Evolutionary conservation across 768 basidiomycete species (phyloP), one percentile per base, ranked within the genome.

Genomic region (Mycena rosella): DNA sequence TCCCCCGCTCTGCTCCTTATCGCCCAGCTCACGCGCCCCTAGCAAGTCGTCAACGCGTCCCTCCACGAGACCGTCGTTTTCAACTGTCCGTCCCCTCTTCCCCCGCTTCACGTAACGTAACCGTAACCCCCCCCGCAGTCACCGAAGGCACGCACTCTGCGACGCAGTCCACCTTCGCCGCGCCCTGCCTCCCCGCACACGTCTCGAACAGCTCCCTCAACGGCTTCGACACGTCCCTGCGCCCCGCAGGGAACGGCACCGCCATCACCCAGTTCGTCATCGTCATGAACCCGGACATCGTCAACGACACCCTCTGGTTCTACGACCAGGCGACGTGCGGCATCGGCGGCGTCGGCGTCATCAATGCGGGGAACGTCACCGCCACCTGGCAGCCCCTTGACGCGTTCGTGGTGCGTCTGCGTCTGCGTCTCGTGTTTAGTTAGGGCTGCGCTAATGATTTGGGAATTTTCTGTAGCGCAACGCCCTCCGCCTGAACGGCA

Each of bases 321-420:
- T 91, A 78, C 75, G 89, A 91, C 78, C 73, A 70, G 65, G 83
- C 82, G 68, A 84, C 84, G 9, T 91, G 89, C 75, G 82, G 79
- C 3, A 67, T 80, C 56, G 89, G 88, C 56, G 89, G 87, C 34
- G 89, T 90, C 48, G 89, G 89, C 44, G 89, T 78, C 13, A 87
- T 91, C 71, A 90, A 91, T 71, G 70, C 81, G 63, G 87, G 89
- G 67, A 78, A 76, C 27, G 82, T 81, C 26, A 82, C 78, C 51
- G 79, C 79, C 27, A 75, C 70, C 17, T 6, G 5, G 10, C 74
- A 84, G 74, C 83, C 83, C 18, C 67, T 83, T 6, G 79, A 78
- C 45, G 83, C 80, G 44, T 88, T 89, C 71, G 75, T 77, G 74
- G 86, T 85, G 69, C 51, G 82, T 75, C n/a, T 51, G n/a, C 56